These are phyloP conservation scores for Gracilaria gracilis DNA, from an alignment of 23 red algal species.

Conservation along the genomic window DNA sequence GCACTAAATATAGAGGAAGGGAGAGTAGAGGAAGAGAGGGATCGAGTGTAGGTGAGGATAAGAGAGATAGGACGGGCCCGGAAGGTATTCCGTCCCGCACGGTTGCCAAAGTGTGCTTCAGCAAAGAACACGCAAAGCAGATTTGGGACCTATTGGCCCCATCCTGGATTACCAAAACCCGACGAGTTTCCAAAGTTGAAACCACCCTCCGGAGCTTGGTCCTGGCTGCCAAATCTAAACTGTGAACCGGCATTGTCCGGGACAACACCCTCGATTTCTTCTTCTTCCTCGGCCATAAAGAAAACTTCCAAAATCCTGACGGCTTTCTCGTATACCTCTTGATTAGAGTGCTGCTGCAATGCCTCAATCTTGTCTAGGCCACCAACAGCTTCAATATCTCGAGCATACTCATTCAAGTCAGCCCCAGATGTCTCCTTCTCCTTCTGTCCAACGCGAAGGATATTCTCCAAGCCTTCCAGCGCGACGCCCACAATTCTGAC, in stretches of 20 bases:
- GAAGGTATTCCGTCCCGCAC: neutral
- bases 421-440: constrained; percentile 56
- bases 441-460: constrained; percentile 85
- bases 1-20: neutral
- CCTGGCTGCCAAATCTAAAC: constrained; percentile 73
- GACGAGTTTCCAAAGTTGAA: constrained; percentile 77
- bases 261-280: constrained; percentile 80
- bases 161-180: constrained; percentile 15
- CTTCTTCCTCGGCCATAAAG: constrained; percentile 86
- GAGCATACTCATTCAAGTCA: constrained; percentile 83
- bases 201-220: constrained; percentile 67
- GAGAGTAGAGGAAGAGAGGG: neutral
- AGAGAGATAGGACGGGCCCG: neutral
- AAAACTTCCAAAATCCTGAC: constrained; percentile 83
- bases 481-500: constrained; percentile 84
- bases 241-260: constrained; percentile 79
- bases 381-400: constrained; percentile 82
- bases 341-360: constrained; percentile 86
- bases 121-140: neutral
- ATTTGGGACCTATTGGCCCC: constrained; percentile 14
- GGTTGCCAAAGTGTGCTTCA: neutral
- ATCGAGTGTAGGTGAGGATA: neutral
- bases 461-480: constrained; percentile 95
- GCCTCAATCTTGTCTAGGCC: constrained; percentile 95
- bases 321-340: constrained; percentile 94